Evolutionary conservation across 257 asterid species (phyloP).

Genomic region (Handroanthus guayacan): DNA sequence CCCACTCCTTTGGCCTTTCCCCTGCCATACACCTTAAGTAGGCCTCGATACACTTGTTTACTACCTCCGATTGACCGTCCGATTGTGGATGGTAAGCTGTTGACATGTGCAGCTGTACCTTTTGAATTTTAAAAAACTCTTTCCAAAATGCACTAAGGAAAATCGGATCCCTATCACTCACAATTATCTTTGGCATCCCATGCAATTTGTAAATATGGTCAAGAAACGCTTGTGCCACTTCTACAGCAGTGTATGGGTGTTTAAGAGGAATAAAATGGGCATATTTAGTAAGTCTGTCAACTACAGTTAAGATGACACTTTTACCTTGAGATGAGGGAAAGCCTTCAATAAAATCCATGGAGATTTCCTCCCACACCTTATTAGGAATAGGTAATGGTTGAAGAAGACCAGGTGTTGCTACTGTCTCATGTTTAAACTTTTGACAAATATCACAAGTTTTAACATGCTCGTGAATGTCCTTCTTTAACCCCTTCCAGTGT

Average conservation of each 20-base stretch:
- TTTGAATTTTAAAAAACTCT: not conserved
- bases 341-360: slow-evolving; percentile 18
- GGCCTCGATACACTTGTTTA: not conserved
- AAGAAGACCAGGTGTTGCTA: not conserved
- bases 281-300: not conserved
- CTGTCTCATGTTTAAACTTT: not conserved
- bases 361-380: not conserved
- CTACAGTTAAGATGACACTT: not conserved
- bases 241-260: not conserved
- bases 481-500: not conserved
- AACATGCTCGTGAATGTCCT: not conserved
- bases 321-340: not conserved
- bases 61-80: not conserved
- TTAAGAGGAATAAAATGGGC: slow-evolving; percentile 3
- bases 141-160: slow-evolving; percentile 5
- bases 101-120: not conserved
- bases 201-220: slow-evolving; percentile 9
- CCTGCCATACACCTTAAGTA: not conserved
- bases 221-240: not conserved
- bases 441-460: not conserved
- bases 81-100: not conserved
- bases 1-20: not conserved
- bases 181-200: not conserved
- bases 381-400: slow-evolving; percentile 2
- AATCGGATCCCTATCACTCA: slow-evolving; percentile 5